Percentiles rank a stretch among this genome's conserved stretches.
phyloP scores from a whole-genome alignment of 2,329 filamentous ascomycete species.

The Leptoxyphium fumago region DNA sequence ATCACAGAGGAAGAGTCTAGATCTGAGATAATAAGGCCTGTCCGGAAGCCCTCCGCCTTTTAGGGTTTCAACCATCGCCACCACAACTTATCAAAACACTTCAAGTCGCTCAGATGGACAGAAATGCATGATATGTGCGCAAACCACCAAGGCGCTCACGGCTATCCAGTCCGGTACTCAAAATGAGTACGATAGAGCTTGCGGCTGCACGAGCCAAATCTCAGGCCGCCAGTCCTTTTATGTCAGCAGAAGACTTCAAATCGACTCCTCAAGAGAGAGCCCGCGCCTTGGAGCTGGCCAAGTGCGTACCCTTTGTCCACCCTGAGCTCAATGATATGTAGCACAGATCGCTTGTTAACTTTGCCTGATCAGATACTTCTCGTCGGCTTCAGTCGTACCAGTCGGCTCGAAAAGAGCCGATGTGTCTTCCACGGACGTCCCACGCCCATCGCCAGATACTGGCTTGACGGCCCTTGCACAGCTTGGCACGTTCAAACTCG shows the following conservation, averaged over 20 bases:
- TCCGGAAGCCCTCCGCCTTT: not conserved
- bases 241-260: not conserved
- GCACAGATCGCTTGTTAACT: not conserved
- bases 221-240: not conserved
- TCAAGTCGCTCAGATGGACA: not conserved
- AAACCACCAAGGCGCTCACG: not conserved
- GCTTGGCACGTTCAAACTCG: conserved; percentile 20
- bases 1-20: not conserved
- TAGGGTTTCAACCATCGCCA: not conserved
- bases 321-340: not conserved
- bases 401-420: not conserved
- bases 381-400: not conserved
- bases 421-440: not conserved
- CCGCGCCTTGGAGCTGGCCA: not conserved
- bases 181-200: not conserved
- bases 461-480: conserved; percentile 15
- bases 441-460: conserved; percentile 1
- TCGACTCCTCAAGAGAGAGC: not conserved
- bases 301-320: not conserved
- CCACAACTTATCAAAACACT: not conserved
- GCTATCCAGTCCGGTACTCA: not conserved
- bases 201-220: not conserved
- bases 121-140: not conserved
- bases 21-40: not conserved
- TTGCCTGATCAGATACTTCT: not conserved